Base-by-base conservation (phyloP, 768 basidiomycete species). In the Termitomyces sp. region DNA sequence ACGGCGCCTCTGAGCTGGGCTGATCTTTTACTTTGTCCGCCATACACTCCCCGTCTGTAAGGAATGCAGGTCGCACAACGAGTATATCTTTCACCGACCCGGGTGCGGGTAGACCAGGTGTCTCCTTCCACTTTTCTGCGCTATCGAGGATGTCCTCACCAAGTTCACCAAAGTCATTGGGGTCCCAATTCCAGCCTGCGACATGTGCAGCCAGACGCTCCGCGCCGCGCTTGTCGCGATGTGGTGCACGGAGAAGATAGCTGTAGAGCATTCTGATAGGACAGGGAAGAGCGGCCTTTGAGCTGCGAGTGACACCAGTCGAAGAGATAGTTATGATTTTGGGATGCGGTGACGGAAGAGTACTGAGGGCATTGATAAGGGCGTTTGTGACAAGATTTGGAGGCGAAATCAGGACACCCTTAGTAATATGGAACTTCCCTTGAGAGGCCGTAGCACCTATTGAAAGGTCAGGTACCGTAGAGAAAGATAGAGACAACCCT, bases 201-300 rank as follows among this genome's bases (percentile, higher is more conserved):
- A 72, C 70, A 57, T 86, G 74, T 1, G 75, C 69, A 4, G 82
- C 48, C 2, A 79, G 66, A 29, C 80, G 73, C 68, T 91, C 89
- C 32, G 72, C 68, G 7, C 82, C 86, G 44, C 82, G 42, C 68
- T 90, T 90, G 68, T 90, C 87, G 29, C 64, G 72, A 65, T 85
- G 85, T 5, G 84, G 81, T 2, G 34, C 57, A 5, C 66, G 41
- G 42, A 87, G 68, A 27, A 82, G 46, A 59, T 71, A 75, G 4
- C 65, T 58, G 66, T 87, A 87, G 0, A 89, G 0, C 0, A 76
- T 75, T 59, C 77, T 80, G 32, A 85, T 61, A 3, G 70, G 65
- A 31, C 80, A 44, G 0, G 87, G 86, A 0, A 87, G 70, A 4
- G 66, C 60, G 0, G 66, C 59, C 58, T 80, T 79, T 5, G 83